phyloP scores from a whole-genome alignment of 23 red algal genomes.

The Pyropia haitanensis region DNA sequence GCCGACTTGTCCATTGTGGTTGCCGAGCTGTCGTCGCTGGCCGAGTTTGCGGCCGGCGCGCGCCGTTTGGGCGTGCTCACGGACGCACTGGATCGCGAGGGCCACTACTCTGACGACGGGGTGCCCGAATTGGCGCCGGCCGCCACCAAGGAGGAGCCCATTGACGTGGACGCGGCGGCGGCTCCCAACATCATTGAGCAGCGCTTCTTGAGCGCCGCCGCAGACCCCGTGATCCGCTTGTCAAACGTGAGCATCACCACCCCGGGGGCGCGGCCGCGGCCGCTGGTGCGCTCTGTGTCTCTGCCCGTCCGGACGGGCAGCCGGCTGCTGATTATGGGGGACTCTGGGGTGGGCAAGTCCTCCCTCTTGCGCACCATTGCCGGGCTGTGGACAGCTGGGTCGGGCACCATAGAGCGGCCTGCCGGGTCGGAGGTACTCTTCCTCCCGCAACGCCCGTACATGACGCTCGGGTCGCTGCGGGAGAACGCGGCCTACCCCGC shows the following conservation, averaged over 20 bases:
- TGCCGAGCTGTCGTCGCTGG: constrained; percentile 61
- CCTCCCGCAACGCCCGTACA: constrained; percentile 86
- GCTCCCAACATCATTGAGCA: too few relatives aligned
- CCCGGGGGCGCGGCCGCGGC: constrained; percentile 15
- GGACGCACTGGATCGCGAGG: constrained; percentile 26
- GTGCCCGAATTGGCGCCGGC: background rate
- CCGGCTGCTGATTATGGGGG: constrained; percentile 70
- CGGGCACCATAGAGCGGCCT: constrained; percentile 41
- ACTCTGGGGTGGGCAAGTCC: constrained; percentile 88
- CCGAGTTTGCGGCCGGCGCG: constrained; percentile 79
- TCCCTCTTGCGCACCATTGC: constrained; percentile 84
- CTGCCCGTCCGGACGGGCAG: constrained; percentile 23
- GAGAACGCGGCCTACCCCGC: constrained; percentile 84
- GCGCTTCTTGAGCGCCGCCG: background rate
- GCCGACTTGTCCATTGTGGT: constrained; percentile 75
- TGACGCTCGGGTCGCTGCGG: constrained; percentile 79
- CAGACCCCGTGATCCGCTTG: constrained; percentile 5
- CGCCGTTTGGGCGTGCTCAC: constrained; percentile 60
- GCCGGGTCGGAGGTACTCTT: constrained; percentile 45
- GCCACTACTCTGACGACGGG: background rate
- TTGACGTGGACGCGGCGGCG: background rate
- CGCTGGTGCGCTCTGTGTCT: constrained; percentile 36
- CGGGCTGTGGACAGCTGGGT: constrained; percentile 71
- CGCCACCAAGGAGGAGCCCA: background rate
- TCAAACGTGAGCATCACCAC: constrained; percentile 26